A percentile compares a stretch with the other conserved stretches of the same genome.
Conservation (phyloP, 192 early-diverging fungal genomes). For the Podila epigama region DNA sequence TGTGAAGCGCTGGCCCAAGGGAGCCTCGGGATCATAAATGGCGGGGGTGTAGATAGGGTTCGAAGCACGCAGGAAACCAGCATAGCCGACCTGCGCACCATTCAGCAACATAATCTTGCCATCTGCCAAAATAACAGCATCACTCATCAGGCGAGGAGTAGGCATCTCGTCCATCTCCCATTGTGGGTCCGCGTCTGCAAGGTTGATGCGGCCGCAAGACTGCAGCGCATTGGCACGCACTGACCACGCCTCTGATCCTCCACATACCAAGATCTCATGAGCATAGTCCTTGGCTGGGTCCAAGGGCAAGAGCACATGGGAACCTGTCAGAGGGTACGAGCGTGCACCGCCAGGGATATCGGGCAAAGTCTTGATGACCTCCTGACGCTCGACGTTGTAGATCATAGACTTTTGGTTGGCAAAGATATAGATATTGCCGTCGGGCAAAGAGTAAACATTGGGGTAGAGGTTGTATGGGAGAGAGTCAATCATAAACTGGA, state of each 20-base stretch:
- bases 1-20: constrained; percentile 49
- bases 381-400: constrained; percentile 18
- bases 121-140: constrained; percentile 57
- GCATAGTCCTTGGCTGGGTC: constrained; percentile 61
- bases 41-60: constrained; percentile 60
- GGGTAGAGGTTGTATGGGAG: constrained; percentile 58
- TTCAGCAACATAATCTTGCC: constrained; percentile 62
- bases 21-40: constrained; percentile 60
- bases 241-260: constrained; percentile 54
- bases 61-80: constrained; percentile 53
- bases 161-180: constrained; percentile 62
- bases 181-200: constrained; percentile 37
- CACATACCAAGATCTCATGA: constrained; percentile 65
- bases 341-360: constrained; percentile 53
- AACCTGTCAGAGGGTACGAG: constrained; percentile 64
- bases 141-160: constrained; percentile 55
- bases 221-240: constrained; percentile 33
- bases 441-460: constrained; percentile 44
- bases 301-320: constrained; percentile 62
- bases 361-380: constrained; percentile 47
- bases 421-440: constrained; percentile 48
- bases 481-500: constrained; percentile 53
- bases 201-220: constrained; percentile 57
- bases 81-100: constrained; percentile 60
- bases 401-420: constrained; percentile 43